These are phyloP conservation scores for Tolypocladium ophioglossoides DNA, from an alignment of 2,329 filamentous ascomycete genomes.

Conservation along the genomic window DNA sequence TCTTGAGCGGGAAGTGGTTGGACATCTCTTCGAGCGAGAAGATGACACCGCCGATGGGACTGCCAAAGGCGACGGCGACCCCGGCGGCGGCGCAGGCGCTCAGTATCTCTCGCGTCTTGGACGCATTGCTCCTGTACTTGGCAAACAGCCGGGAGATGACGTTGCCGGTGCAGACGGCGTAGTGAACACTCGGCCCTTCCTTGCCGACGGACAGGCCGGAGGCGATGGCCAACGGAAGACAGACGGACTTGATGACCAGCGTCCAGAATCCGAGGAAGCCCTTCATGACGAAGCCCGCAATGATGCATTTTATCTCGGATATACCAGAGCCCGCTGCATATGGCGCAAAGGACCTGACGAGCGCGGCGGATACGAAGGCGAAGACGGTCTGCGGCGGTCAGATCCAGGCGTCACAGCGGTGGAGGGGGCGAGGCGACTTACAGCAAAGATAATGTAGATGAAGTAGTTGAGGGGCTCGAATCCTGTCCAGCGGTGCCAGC, in stretches of 20 bases:
- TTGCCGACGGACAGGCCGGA: slow-evolving; percentile 93
- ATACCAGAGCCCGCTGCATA: slow-evolving; percentile 96
- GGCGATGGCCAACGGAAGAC: slow-evolving; percentile 81
- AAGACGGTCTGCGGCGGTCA: slow-evolving; percentile 51
- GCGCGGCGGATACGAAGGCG: slow-evolving; percentile 66
- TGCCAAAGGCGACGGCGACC: slow-evolving; percentile 93
- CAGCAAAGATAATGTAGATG: slow-evolving; percentile 77
- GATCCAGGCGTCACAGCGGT: neutral
- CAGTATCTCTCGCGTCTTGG: slow-evolving; percentile 89
- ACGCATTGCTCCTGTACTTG: slow-evolving; percentile 85
- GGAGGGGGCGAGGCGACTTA: slow-evolving; percentile 29
- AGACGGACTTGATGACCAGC: slow-evolving; percentile 85
- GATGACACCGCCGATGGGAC: slow-evolving; percentile 89
- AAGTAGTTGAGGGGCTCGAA: slow-evolving; percentile 74
- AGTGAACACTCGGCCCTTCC: slow-evolving; percentile 97
- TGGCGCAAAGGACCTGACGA: slow-evolving; percentile 87
- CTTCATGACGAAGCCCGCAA: slow-evolving; percentile 98
- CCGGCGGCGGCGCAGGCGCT: slow-evolving; percentile 91
- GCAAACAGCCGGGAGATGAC: slow-evolving; percentile 88
- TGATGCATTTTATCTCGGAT: slow-evolving; percentile 98
- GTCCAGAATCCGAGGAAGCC: slow-evolving; percentile 91
- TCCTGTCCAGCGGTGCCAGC: slow-evolving; percentile 84
- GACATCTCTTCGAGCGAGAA: slow-evolving; percentile 99
- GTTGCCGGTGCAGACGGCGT: slow-evolving; percentile 94
- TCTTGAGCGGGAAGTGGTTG: slow-evolving; percentile 91